phyloP scores from a whole-genome alignment of 2,329 filamentous ascomycete genomes.

The Myrmaecium sp. region DNA sequence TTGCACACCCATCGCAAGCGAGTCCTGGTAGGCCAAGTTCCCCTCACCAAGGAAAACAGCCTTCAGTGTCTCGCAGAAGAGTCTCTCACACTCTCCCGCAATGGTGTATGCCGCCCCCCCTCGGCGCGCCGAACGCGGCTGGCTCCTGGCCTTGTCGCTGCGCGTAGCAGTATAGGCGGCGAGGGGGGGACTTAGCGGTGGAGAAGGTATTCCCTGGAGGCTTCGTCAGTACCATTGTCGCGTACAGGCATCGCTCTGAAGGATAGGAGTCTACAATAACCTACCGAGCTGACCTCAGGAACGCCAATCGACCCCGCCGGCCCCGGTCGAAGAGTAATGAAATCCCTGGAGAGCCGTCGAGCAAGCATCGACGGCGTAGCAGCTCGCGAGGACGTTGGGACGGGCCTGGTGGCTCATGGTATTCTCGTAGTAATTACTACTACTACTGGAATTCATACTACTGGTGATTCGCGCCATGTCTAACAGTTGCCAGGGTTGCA shows the following conservation, averaged over 20 bases:
- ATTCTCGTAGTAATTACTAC: slow-evolving; percentile 37
- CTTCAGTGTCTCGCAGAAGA: slow-evolving; percentile 95
- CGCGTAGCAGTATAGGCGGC: slow-evolving; percentile 52
- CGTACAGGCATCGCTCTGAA: background rate
- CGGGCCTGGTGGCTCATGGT: slow-evolving; percentile 42
- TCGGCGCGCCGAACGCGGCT: slow-evolving; percentile 28
- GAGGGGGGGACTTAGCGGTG: slow-evolving; percentile 79
- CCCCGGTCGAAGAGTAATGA: slow-evolving; percentile 91
- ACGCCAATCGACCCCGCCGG: slow-evolving; percentile 40
- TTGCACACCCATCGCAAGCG: slow-evolving; percentile 68
- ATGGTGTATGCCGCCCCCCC: slow-evolving; percentile 93
- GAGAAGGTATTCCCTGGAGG: slow-evolving; percentile 60
- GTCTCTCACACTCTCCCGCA: slow-evolving; percentile 99
- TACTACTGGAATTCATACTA: slow-evolving; percentile 57
- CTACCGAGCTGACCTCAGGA: slow-evolving; percentile 28
- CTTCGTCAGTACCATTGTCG: slow-evolving; percentile 6
- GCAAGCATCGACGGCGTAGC: slow-evolving; percentile 63
- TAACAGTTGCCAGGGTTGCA: slow-evolving; percentile 29
- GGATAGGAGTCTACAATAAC: slow-evolving; percentile 9
- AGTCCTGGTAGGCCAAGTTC: slow-evolving; percentile 59
- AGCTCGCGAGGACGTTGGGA: slow-evolving; percentile 73
- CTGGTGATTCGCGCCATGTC: slow-evolving; percentile 54
- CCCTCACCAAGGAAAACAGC: slow-evolving; percentile 93
- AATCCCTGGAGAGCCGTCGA: slow-evolving; percentile 60
- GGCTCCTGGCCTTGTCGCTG: slow-evolving; percentile 26